Percentiles rank a stretch among this genome's conserved stretches.
Conservation (phyloP, 768 basidiomycete species). For the Coprinellus aureogranulatus region DNA sequence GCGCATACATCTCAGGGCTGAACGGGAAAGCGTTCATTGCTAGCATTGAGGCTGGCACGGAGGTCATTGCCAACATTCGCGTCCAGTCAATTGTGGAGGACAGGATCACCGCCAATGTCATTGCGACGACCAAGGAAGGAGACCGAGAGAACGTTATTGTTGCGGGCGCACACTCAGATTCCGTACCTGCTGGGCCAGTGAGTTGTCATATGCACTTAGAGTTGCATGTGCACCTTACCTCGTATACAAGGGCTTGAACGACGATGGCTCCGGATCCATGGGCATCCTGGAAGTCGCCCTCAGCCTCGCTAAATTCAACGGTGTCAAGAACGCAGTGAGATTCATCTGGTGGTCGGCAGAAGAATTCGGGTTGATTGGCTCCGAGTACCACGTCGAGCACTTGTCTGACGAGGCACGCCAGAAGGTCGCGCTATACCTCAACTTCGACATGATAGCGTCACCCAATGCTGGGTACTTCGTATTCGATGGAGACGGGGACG, state of each 20-base stretch:
- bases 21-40: constrained; percentile 23
- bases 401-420: constrained; percentile 21
- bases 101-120: constrained; percentile 25
- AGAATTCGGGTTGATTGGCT: constrained; percentile 30
- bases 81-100: constrained; percentile 24
- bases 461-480: constrained; percentile 27
- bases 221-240: too few species aligned
- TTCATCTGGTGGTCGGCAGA: constrained; percentile 34
- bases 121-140: constrained; percentile 28
- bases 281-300: constrained; percentile 28
- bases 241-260: constrained; percentile 25
- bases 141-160: constrained; percentile 27
- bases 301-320: constrained; percentile 22
- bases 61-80: constrained; percentile 22
- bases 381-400: constrained; percentile 25
- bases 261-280: constrained; percentile 28
- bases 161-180: constrained; percentile 29
- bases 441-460: constrained; percentile 35
- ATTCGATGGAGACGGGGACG: constrained; percentile 28
- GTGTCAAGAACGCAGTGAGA: constrained; percentile 28
- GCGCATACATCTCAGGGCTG: constrained; percentile 21
- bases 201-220: constrained; percentile 10
- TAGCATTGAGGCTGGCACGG: constrained; percentile 18
- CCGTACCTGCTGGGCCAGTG: constrained; percentile 30
- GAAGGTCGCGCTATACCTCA: constrained; percentile 31